These are phyloP conservation scores for Yarrowia galli DNA, from an alignment of 1,139 yeast species.

Conservation along the genomic window DNA sequence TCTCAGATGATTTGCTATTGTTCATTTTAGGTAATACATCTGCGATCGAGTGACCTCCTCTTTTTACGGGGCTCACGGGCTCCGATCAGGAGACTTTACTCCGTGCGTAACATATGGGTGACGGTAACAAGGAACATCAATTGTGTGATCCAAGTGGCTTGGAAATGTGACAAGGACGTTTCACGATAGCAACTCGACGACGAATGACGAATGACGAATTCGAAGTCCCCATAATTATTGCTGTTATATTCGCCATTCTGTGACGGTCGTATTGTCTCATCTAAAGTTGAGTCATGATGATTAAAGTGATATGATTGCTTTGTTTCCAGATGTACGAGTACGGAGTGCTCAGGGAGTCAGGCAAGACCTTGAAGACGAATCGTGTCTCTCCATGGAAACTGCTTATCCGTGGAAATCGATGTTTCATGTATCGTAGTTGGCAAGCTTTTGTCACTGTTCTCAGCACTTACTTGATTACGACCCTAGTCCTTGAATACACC, in stretches of 20 bases:
- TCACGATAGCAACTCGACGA: background rate
- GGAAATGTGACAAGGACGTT: background rate
- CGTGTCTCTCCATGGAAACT: background rate
- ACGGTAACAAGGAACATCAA: background rate
- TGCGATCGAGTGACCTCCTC: background rate
- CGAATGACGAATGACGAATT: background rate
- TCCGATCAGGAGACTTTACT: slow-evolving; percentile 2
- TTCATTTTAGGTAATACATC: background rate
- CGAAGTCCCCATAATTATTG: background rate
- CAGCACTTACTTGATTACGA: too few species aligned
- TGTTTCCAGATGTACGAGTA: too few species aligned
- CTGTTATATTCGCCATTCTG: background rate
- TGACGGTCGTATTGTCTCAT: too few species aligned
- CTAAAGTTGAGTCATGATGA: too few species aligned
- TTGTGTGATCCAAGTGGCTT: background rate
- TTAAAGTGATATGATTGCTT: too few species aligned
- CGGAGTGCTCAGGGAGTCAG: too few species aligned
- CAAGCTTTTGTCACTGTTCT: too few species aligned
- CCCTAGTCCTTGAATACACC: too few species aligned
- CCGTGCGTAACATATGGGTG: too few species aligned
- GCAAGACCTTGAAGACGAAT: background rate
- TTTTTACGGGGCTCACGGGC: background rate
- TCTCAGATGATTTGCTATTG: background rate
- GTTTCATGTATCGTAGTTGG: background rate
- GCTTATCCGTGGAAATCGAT: background rate